Evolutionary conservation across 1,284 basidiomycete genomes (phyloP).

Genomic region (Pascua guehoae): DNA sequence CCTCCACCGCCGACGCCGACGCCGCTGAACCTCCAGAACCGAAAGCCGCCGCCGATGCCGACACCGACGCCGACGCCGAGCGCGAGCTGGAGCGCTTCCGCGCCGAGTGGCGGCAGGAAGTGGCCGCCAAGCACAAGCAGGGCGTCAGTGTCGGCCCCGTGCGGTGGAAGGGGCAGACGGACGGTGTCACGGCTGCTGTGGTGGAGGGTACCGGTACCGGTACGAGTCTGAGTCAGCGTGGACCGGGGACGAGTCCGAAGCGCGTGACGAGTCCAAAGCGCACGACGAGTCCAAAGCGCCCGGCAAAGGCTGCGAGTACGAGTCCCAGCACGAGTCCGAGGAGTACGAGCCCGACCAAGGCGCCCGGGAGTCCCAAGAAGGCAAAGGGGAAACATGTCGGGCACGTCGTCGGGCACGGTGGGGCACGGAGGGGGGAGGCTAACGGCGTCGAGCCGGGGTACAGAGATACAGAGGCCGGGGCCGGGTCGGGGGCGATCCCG

Average conservation of each 20-base stretch:
- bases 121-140: conserved; percentile 35
- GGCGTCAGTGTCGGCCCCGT: conserved; percentile 9
- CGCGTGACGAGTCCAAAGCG: conserved; percentile 5
- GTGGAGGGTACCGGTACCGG: too few species aligned
- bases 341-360: background rate
- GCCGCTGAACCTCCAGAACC: conserved; percentile 1
- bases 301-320: background rate
- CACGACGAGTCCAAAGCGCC: conserved; percentile 3
- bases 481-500: too few species aligned
- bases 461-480: background rate
- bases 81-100: conserved; percentile 67
- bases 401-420: too few species aligned
- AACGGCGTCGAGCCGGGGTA: too few species aligned
- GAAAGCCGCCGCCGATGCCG: too few species aligned
- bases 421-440: too few species aligned
- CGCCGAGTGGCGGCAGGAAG: conserved; percentile 68
- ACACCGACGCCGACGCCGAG: conserved; percentile 7
- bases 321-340: background rate
- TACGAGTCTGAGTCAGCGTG: too few species aligned
- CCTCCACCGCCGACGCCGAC: background rate
- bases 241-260: background rate
- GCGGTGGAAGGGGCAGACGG: conserved; percentile 39
- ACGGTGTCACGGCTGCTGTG: conserved; percentile 11
- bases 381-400: background rate
- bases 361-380: background rate